Evolutionary conservation across 164 flowering plant species (phyloP), one percentile per base, ranked within the genome.

Genomic region (Sextonia rubra): DNA sequence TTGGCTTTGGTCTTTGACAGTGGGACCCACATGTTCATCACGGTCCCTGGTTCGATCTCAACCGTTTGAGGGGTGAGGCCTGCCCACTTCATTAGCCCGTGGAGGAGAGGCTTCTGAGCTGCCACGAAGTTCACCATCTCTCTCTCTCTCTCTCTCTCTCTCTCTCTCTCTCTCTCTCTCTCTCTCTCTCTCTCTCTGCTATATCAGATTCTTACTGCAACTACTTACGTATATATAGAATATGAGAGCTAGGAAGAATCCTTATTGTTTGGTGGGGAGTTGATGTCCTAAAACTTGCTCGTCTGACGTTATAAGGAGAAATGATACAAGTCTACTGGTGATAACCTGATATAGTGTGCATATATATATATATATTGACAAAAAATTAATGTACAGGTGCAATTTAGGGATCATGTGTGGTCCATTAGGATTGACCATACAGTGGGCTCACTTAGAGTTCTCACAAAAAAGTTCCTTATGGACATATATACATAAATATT

Each of bases 41-140:
- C 66, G 0, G 98, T 93, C 30, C 96, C 98, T 25, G 86, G 85
- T 60, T 86, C 83, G 80, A 93, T 85, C 66, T 93, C 92, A 0
- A 91, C 82, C 20, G 80, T 29, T 72, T 87, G 82, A 7, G 94
- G 89, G 5, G 24, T 27, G 12, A 93, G 76, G 18, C 98, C 99
- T 0, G 97, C 91, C 86, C 83, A 69, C 76, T 95, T 95, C 93
- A 95, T 90, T 26, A 95, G 80, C 71, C 88, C 80, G 62, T 83
- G 85, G 73, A 95, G 0, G 70, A 95, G 72, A 64, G 96, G 96
- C 80, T 82, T 89, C 81, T 95, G 97, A 12, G 86, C 86, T 75
- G 82, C 90, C 8, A 95, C 93, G 0, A 95, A 76, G 85, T 95
- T 95, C 86, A 95, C 98, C 99, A 95, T 94, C 37, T 82, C 61